Evolutionary conservation across 805 yeast species (phyloP).

Genomic region (Kuraishia floccosa): DNA sequence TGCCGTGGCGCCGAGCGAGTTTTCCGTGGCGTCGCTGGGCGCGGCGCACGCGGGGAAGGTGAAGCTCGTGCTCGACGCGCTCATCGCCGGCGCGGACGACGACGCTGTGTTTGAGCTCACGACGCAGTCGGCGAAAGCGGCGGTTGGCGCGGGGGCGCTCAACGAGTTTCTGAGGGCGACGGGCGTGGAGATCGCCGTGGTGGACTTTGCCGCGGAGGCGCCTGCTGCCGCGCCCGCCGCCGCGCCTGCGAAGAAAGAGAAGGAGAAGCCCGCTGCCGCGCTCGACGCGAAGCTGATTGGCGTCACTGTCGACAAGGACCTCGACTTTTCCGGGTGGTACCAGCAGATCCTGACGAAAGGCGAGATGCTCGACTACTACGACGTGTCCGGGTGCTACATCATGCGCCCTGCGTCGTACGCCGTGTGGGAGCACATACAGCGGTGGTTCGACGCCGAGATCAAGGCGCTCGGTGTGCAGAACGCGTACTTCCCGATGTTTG

Average conservation of each 20-base stretch:
- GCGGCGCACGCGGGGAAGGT: slow-evolving; percentile 41
- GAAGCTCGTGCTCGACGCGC: slow-evolving; percentile 47
- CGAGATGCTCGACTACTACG: slow-evolving; percentile 97
- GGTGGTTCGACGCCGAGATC: slow-evolving; percentile 71
- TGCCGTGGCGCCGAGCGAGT: slow-evolving; percentile 44
- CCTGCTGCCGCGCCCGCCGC: slow-evolving; percentile 28
- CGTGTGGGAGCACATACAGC: slow-evolving; percentile 91
- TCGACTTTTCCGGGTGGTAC: slow-evolving; percentile 96
- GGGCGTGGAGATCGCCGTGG: slow-evolving; percentile 37
- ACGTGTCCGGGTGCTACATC: slow-evolving; percentile 97
- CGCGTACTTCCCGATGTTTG: slow-evolving; percentile 98
- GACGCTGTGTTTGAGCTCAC: slow-evolving; percentile 31
- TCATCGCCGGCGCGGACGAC: slow-evolving; percentile 26
- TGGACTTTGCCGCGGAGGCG: slow-evolving; percentile 41
- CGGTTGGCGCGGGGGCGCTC: slow-evolving; percentile 34
- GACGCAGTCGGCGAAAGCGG: slow-evolving; percentile 40
- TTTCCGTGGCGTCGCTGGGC: slow-evolving; percentile 42
- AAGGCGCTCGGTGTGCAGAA: slow-evolving; percentile 86
- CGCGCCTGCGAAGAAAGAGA: slow-evolving; percentile 18
- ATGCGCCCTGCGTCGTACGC: slow-evolving; percentile 91
- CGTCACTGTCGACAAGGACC: slow-evolving; percentile 85
- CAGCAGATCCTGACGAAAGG: slow-evolving; percentile 93
- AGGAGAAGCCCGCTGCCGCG: slow-evolving; percentile 28
- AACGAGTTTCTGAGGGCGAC: slow-evolving; percentile 34
- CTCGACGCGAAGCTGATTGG: slow-evolving; percentile 85